These are phyloP conservation scores for Diaporthe sp. DNA, from an alignment of 2,329 filamentous ascomycete species.

Conservation along the genomic window DNA sequence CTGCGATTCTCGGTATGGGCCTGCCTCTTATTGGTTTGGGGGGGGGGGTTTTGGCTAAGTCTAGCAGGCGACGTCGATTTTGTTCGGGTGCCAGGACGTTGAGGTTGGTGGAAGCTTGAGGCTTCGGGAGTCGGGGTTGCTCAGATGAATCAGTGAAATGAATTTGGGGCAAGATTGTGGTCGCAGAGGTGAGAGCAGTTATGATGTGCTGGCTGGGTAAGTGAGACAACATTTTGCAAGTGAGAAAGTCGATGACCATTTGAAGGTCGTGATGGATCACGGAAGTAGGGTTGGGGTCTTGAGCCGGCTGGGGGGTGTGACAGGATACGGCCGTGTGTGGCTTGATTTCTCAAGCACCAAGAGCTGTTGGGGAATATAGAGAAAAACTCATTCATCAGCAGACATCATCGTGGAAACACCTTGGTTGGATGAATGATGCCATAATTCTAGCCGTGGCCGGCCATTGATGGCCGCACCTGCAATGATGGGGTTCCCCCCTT, in stretches of 20 bases:
- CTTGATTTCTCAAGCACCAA: not conserved
- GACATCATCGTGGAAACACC: not conserved
- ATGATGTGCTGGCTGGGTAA: not conserved
- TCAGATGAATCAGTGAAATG: not conserved
- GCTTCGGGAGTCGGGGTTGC: not conserved
- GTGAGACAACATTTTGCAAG: not conserved
- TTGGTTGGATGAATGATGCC: not conserved
- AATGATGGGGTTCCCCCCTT: not conserved
- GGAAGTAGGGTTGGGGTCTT: constrained; percentile 15
- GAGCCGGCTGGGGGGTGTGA: no score
- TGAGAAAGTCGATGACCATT: not conserved
- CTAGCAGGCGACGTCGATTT: not conserved
- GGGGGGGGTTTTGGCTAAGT: not conserved
- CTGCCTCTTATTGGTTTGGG: not conserved
- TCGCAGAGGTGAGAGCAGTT: not conserved
- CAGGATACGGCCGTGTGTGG: not conserved
- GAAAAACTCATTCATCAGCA: not conserved
- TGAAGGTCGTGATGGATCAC: not conserved
- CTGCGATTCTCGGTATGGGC: not conserved
- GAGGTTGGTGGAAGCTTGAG: not conserved
- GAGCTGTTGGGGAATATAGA: accelerated
- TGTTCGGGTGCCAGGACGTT: not conserved
- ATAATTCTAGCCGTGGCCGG: not conserved
- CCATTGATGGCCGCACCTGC: not conserved
- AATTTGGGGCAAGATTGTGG: not conserved